Evolutionary conservation across 495 filamentous ascomycete genomes (phyloP).

Genomic region (Tuber magnatum): DNA sequence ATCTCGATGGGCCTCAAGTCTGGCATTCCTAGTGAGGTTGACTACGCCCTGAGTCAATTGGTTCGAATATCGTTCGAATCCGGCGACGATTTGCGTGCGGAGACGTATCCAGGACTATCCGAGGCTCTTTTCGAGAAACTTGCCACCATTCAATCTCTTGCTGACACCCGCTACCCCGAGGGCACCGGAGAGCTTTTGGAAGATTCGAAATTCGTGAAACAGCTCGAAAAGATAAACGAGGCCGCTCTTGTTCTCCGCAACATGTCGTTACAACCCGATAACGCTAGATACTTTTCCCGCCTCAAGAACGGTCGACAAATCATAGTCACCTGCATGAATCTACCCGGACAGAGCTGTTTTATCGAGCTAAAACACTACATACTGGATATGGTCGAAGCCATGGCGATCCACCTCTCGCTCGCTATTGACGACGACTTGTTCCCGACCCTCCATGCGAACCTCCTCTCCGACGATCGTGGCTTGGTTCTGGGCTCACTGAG

Average conservation of each 20-base stretch:
- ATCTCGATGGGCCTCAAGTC: constrained; percentile 61
- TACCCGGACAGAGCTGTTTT: constrained; percentile 64
- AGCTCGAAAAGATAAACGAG: constrained; percentile 70
- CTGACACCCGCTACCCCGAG: constrained; percentile 48
- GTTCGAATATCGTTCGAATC: constrained; percentile 92
- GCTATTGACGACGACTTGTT: constrained; percentile 69
- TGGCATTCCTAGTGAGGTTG: constrained; percentile 69
- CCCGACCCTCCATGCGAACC: constrained; percentile 60
- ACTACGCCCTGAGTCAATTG: constrained; percentile 82
- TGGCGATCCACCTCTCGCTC: constrained; percentile 70
- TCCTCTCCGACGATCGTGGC: constrained; percentile 71
- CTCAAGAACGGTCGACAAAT: constrained; percentile 69
- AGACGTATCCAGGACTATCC: constrained; percentile 78
- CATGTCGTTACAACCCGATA: constrained; percentile 83
- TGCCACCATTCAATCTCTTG: constrained; percentile 67
- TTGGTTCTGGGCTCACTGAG: constrained; percentile 76
- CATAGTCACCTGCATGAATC: constrained; percentile 67
- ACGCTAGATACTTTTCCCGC: constrained; percentile 71
- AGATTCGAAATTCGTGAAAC: constrained; percentile 61
- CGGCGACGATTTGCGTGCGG: constrained; percentile 92
- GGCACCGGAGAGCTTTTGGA: constrained; percentile 63
- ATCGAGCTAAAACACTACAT: constrained; percentile 87
- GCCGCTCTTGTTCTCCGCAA: constrained; percentile 84
- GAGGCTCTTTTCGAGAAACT: constrained; percentile 82
- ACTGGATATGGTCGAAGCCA: constrained; percentile 85